Percentiles rank a stretch among this genome's conserved stretches.
These are phyloP conservation scores for Cladophialophora exuberans DNA, from an alignment of 2,329 filamentous ascomycete species.

Conservation along the genomic window DNA sequence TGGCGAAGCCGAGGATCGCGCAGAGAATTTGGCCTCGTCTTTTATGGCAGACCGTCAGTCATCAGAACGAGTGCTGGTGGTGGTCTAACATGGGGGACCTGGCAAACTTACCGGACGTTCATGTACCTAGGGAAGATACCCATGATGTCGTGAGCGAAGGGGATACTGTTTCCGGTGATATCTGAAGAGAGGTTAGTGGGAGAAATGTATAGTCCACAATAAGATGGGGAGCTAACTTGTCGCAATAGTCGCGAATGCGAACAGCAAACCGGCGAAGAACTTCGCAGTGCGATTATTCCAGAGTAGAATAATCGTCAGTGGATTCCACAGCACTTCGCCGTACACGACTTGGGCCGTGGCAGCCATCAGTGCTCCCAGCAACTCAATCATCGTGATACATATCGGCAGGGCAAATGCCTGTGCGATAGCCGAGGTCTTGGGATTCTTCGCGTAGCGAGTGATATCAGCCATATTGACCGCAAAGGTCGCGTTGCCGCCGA, in stretches of 20 bases:
- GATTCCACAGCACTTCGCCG: slow-evolving; percentile 38
- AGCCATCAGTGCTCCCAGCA: slow-evolving; percentile 33
- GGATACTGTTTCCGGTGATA: slow-evolving; percentile 27
- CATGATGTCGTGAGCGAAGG: slow-evolving; percentile 30
- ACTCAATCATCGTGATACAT: slow-evolving; percentile 43
- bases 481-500: slow-evolving; percentile 32
- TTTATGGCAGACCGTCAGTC: not conserved
- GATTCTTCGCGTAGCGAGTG: slow-evolving; percentile 39
- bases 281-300: slow-evolving; percentile 36
- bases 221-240: slow-evolving; percentile 6
- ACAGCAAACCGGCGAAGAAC: slow-evolving; percentile 37
- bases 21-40: slow-evolving; percentile 29
- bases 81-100: not conserved
- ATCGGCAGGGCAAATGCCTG: slow-evolving; percentile 42
- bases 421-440: slow-evolving; percentile 41
- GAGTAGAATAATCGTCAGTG: slow-evolving; percentile 34
- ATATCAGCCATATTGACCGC: slow-evolving; percentile 43
- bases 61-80: too few relatives aligned
- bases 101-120: slow-evolving; percentile 23
- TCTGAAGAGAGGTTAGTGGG: slow-evolving; percentile 2
- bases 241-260: slow-evolving; percentile 32
- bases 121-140: slow-evolving; percentile 26
- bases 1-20: slow-evolving; percentile 28
- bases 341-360: slow-evolving; percentile 39
- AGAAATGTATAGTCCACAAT: not conserved